Percentiles rank a stretch among this genome's conserved stretches.
phyloP scores from a whole-genome alignment of 2,329 filamentous ascomycete species.

The Alternaria brassicae region DNA sequence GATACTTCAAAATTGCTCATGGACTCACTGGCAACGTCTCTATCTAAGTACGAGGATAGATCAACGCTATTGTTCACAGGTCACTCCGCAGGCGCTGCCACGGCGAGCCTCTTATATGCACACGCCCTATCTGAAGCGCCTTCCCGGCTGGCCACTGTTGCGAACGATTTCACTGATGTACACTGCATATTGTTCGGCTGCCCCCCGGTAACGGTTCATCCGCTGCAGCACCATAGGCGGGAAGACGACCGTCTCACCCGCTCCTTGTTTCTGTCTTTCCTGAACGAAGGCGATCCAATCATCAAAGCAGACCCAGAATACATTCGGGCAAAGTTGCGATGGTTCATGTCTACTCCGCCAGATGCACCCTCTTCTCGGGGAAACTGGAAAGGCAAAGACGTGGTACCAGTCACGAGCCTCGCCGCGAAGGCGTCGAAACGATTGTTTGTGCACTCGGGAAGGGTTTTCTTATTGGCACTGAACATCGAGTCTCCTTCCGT shows the following conservation, averaged over 20 bases:
- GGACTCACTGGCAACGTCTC: background rate
- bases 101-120: constrained; percentile 2
- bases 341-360: background rate
- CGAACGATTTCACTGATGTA: background rate
- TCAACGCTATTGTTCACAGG: constrained; percentile 5
- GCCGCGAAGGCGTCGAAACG: background rate
- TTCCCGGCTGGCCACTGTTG: background rate
- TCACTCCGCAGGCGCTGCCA: constrained; percentile 3
- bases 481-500: background rate
- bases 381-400: background rate
- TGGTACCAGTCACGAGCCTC: background rate
- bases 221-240: background rate
- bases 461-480: background rate
- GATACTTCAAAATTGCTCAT: constrained; percentile 1
- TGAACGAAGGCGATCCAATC: constrained; percentile 6
- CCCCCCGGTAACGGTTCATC: background rate
- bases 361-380: background rate
- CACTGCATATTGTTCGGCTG: constrained; percentile 4
- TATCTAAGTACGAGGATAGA: background rate
- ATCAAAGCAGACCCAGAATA: constrained; percentile 2
- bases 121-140: background rate
- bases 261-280: background rate
- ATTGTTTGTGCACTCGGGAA: background rate
- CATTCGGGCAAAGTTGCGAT: background rate
- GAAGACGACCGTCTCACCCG: background rate